A percentile compares a stretch with the other conserved stretches of the same genome.
Conservation (phyloP, 1,139 yeast species). For the Saccharomyces hybrid region DNA sequence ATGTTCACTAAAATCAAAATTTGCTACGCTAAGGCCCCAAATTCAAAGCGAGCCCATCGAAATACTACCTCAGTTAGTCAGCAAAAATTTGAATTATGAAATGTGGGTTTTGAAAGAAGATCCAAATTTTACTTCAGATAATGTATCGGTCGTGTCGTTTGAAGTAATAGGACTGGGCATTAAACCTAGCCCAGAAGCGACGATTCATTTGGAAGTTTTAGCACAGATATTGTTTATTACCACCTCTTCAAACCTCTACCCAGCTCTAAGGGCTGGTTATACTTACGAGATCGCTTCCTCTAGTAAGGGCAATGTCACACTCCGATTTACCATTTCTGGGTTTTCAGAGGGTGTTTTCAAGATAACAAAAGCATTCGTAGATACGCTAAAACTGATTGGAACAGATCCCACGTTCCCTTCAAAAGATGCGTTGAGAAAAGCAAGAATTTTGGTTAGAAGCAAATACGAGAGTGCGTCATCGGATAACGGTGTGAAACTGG, state of each 20-base stretch:
- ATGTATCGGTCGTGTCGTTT: slow-evolving; percentile 37
- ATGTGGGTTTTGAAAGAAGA: slow-evolving; percentile 43
- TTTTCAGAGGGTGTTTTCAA: slow-evolving; percentile 34
- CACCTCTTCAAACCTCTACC: slow-evolving; percentile 40
- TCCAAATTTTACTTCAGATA: slow-evolving; percentile 19
- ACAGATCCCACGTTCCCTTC: slow-evolving; percentile 17
- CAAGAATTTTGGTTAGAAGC: slow-evolving; percentile 39
- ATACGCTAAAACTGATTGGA: slow-evolving; percentile 10
- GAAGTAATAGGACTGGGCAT: slow-evolving; percentile 35
- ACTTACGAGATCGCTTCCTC: slow-evolving; percentile 50
- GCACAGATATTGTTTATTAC: slow-evolving; percentile 39
- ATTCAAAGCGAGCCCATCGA: slow-evolving; percentile 23
- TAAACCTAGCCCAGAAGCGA: slow-evolving; percentile 31
- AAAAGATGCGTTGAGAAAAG: slow-evolving; percentile 36
- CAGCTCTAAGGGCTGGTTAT: slow-evolving; percentile 45
- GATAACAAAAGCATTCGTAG: slow-evolving; percentile 12
- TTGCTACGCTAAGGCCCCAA: slow-evolving; percentile 31
- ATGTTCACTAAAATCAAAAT: slow-evolving; percentile 25
- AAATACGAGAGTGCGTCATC: slow-evolving; percentile 38
- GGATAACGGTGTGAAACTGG: slow-evolving; percentile 38
- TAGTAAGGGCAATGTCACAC: slow-evolving; percentile 42
- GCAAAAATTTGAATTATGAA: slow-evolving; percentile 34
- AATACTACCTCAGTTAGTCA: slow-evolving; percentile 29
- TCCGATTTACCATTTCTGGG: slow-evolving; percentile 46
- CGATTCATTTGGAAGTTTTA: slow-evolving; percentile 44